Evolutionary conservation across 495 filamentous ascomycete species (phyloP).

Genomic region (Penicillium diatomitis): DNA sequence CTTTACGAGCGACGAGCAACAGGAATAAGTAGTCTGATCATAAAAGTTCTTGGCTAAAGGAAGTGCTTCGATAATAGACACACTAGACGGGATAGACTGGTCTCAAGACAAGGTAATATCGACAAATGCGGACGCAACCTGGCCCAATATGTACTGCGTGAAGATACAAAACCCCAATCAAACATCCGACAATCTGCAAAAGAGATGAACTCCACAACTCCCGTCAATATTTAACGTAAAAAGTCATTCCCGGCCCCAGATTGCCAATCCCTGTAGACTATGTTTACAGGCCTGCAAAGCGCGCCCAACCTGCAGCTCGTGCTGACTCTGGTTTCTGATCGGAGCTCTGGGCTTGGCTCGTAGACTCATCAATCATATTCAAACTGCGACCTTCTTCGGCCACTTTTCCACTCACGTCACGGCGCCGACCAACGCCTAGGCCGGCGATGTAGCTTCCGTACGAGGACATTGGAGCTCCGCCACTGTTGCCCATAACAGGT

Average conservation of each 20-base stretch:
- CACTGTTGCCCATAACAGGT: constrained; percentile 8
- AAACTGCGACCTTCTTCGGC: constrained; percentile 73
- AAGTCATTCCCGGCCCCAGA: neutral
- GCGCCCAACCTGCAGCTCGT: constrained; percentile 39
- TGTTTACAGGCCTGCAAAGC: constrained; percentile 33
- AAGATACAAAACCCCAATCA: too few species aligned
- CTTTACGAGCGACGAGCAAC: too few species aligned
- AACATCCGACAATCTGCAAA: too few species aligned
- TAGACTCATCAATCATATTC: constrained; percentile 8
- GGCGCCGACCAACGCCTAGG: constrained; percentile 35
- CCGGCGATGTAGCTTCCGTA: constrained; percentile 52
- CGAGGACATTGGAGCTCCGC: constrained; percentile 29
- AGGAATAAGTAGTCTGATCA: too few species aligned
- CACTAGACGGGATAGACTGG: too few species aligned
- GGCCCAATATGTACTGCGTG: too few species aligned
- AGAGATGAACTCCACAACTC: too few species aligned
- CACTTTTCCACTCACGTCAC: constrained; percentile 76
- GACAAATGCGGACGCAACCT: too few species aligned
- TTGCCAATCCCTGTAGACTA: neutral
- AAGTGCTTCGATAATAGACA: too few species aligned
- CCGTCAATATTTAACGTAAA: too few species aligned
- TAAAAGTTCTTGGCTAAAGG: too few species aligned
- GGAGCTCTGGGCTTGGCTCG: constrained; percentile 3
- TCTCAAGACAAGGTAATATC: too few species aligned
- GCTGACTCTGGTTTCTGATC: constrained; percentile 5